Base-by-base conservation (phyloP, 2,329 filamentous ascomycete species). In the Nigrospora sphaerica region DNA sequence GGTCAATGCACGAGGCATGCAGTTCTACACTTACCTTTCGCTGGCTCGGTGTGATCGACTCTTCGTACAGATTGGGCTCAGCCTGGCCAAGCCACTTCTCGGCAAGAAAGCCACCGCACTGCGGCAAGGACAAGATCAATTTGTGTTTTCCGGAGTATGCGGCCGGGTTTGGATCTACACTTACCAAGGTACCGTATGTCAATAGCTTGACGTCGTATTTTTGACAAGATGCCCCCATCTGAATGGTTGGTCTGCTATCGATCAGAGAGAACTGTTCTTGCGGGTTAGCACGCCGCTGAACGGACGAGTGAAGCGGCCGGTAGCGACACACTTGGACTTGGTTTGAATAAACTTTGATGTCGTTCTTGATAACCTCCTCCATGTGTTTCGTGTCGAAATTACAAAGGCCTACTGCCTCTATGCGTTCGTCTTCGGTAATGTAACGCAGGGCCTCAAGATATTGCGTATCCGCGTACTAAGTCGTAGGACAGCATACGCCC, bases 61-160 rank as follows among this genome's bases (percentile, higher is more conserved):
- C 51, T 2, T 57, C 57, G 50, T 66, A 67, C 16, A 62, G 48
- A 16, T 63, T 58, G 1, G 64, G 63, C 3, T 49, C 48, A n/a
- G 59, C 56, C 44, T 60, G 49, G 28, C 39, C 41, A 11, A 63
- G 56, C 65, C 64, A 68, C 44, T 56, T 51, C 28, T 61, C 42
- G 2, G 63, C 61, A 23, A 68, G 54, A 39, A 68, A 61, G 6
- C 65, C 65, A 34, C 64, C 65, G 44, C 62, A 64, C 62, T 51
- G 32, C 41, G 5, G 4, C 18, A n/a, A 40, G 32, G 2, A 13
- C 16, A 46, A 12, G 3, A 45, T 48, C 11, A 49, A 42, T 13
- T 36, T 9, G 6, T 37, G 16, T 7, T n/a, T 19, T 12, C 17
- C 12, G 37, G 13, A 9, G 5, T 13, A 12, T n/a, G 31, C 19